A percentile compares a stretch with the other conserved stretches of the same genome.
phyloP scores from a whole-genome alignment of 2,329 filamentous ascomycete genomes.

The Orbilia oligospora region DNA sequence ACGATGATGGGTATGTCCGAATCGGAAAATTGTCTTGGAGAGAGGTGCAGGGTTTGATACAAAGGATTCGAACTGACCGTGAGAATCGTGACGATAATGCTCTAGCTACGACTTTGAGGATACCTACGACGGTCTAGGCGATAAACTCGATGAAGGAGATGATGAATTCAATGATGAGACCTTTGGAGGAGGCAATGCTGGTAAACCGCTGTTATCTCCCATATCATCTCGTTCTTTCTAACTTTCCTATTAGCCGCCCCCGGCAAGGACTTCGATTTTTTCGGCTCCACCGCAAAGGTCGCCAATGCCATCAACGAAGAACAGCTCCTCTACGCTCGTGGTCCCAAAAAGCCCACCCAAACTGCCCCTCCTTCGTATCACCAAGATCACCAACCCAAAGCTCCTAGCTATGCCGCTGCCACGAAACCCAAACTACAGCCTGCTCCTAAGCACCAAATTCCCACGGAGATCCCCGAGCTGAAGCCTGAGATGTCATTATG shows the following conservation, averaged over 20 bases:
- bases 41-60: conserved; percentile 39
- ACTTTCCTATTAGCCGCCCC: conserved; percentile 37
- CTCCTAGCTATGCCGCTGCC: conserved; percentile 77
- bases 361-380: conserved; percentile 65
- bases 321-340: conserved; percentile 82
- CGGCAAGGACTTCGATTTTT: conserved; percentile 97
- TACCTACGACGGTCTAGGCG: conserved; percentile 94
- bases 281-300: conserved; percentile 90
- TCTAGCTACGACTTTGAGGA: conserved; percentile 89
- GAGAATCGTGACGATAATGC: conserved; percentile 63
- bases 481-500: conserved; percentile 94
- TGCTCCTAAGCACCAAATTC: conserved; percentile 63
- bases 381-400: conserved; percentile 67
- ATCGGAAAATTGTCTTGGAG: not conserved
- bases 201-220: conserved; percentile 65
- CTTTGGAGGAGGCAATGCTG: conserved; percentile 75
- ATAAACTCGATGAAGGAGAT: conserved; percentile 89
- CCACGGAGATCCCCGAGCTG: conserved; percentile 87
- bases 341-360: conserved; percentile 73
- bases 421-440: conserved; percentile 39
- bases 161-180: conserved; percentile 98
- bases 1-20: conserved; percentile 67
- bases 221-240: not conserved
- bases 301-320: conserved; percentile 90
- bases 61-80: conserved; percentile 18